Evolutionary conservation across 2,329 filamentous ascomycete species (phyloP), one percentile per base, ranked within the genome.

Genomic region (Knufia fluminis): DNA sequence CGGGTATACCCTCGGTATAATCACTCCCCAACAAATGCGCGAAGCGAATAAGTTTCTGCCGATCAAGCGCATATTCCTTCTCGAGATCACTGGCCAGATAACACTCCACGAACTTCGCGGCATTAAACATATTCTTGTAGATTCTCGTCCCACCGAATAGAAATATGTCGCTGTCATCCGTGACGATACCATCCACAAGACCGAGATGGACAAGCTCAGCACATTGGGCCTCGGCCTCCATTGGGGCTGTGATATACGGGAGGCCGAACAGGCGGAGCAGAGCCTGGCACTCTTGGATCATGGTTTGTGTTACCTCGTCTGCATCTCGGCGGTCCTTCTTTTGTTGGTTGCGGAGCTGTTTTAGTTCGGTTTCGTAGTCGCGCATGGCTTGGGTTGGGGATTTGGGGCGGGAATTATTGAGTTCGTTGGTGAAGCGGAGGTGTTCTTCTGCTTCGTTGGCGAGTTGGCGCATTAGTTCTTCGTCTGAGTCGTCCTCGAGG

Each of bases 61-160:
- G 80, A 2, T 86, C 84, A 0, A 98, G 78, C 0, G 86, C 87
- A 54, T 96, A 83, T 60, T 98, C 94, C 59, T 85, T 85, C 60
- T 94, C 87, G 0, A 98, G 73, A 61, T 98, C 92, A 0, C 72
- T 74, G 2, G 82, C 71, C 8, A 98, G 77, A 63, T 97, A 98
- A 68, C 92, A 97, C 69, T 98, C 92, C 36, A 98, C 92, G 60
- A 88, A 94, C 64, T 98, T 98, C 66, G 92, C 92, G 60, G 88
- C 84, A 67, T 96, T 98, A 74, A 98, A 98, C 89, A 98, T 94
- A 71, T 98, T 98, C 67, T 98, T 98, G 75, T 98, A 98, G 19
- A 98, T 85, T 16, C 91, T 78, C 0, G 89, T 98, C 32, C 92
- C 94, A 16, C 92, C 94, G 65, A 98, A 98, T 1, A 98, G 77